Percentiles rank a stretch among this genome's conserved stretches.
Conservation (phyloP, 306 rosid species). For the Cicer yamashitae region DNA sequence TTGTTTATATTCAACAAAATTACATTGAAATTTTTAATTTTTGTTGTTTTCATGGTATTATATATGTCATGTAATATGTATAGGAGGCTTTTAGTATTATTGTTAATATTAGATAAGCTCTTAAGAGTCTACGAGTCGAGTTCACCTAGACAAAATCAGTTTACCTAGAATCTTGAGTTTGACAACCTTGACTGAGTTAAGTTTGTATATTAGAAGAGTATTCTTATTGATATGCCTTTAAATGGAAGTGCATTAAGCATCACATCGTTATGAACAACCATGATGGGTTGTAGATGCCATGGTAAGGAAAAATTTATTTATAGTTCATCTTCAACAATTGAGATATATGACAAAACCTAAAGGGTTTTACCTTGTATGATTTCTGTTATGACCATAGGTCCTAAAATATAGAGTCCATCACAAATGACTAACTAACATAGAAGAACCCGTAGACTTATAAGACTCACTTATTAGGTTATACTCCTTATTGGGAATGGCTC, state of each 20-base stretch:
- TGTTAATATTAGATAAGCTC: not conserved
- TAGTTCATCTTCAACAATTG: not conserved
- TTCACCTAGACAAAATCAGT: not conserved
- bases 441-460: no score
- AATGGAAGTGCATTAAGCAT: not conserved
- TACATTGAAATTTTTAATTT: not conserved
- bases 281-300: not conserved
- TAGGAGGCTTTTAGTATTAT: not conserved
- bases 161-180: not conserved
- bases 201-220: not conserved
- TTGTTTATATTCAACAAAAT: not conserved
- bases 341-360: slow-evolving; percentile 1
- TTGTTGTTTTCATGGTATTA: not conserved
- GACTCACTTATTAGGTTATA: no score
- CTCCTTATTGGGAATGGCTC: no score
- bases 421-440: no score
- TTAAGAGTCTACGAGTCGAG: not conserved
- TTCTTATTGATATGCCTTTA: no score
- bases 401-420: no score
- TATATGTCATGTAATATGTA: not conserved
- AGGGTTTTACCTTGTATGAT: not conserved
- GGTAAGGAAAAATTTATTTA: not conserved
- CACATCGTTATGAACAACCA: not conserved
- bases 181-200: not conserved
- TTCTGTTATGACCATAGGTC: no score